phyloP scores from a whole-genome alignment of 257 asterid species.

The Capsicum baccatum region DNA sequence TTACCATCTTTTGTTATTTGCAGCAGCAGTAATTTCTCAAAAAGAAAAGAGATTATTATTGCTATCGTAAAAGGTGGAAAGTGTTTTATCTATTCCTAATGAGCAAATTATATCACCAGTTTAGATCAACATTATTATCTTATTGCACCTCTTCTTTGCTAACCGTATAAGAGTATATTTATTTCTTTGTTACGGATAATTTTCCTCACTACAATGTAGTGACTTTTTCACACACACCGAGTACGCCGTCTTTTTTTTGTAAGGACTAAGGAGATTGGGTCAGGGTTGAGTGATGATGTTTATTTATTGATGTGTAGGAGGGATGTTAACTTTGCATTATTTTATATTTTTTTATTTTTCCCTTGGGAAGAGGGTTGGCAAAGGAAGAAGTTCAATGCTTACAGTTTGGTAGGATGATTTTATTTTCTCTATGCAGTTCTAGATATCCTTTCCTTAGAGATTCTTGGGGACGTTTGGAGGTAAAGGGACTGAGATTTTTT shows the following conservation, averaged over 20 bases:
- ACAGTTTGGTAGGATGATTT: background rate
- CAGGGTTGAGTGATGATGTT: background rate
- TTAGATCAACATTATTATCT: background rate
- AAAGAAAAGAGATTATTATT: background rate
- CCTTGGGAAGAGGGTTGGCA: background rate
- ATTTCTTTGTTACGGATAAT: background rate
- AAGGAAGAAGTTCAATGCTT: background rate
- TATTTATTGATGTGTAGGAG: background rate
- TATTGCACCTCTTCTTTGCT: background rate
- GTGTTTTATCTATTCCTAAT: background rate
- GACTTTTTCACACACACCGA: background rate
- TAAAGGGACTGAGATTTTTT: background rate
- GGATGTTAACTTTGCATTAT: background rate
- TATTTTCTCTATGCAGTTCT: background rate
- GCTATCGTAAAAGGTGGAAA: background rate
- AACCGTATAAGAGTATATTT: background rate
- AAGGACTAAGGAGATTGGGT: background rate
- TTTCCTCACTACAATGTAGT: background rate
- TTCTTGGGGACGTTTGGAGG: background rate
- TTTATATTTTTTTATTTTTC: too few relatives aligned
- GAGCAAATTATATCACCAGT: background rate
- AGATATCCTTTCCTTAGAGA: background rate
- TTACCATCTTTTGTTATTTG: background rate
- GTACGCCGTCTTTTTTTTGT: background rate
- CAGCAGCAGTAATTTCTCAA: background rate